Evolutionary conservation across 345 rosid genomes (phyloP).

Genomic region (Microthlaspi erraticum): DNA sequence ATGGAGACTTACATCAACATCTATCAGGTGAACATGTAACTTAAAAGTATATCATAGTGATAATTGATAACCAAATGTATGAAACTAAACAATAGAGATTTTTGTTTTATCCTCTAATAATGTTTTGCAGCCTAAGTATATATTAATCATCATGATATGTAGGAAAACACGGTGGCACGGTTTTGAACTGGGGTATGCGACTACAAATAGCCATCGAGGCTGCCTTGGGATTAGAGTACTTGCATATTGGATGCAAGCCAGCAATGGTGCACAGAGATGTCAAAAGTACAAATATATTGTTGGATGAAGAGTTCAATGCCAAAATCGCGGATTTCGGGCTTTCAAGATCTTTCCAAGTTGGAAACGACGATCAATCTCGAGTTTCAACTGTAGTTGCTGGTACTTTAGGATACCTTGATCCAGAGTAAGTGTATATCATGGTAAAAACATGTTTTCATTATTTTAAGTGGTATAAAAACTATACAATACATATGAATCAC

Average conservation of each 20-base stretch:
- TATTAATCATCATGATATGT: not conserved
- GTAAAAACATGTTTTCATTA: not conserved
- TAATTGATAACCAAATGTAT: not conserved
- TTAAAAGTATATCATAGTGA: not conserved
- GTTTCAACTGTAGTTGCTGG: conserved; percentile 39
- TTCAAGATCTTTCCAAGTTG: conserved; percentile 36
- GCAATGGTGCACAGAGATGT: conserved; percentile 42
- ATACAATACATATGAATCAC: conserved; percentile 3
- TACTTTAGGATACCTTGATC: conserved; percentile 40
- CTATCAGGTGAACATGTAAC: conserved; percentile 34
- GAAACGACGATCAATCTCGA: conserved; percentile 12
- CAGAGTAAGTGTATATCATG: conserved; percentile 36
- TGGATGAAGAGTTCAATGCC: conserved; percentile 53
- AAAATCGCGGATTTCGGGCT: conserved; percentile 46
- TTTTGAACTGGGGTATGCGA: conserved; percentile 46
- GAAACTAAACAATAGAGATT: not conserved
- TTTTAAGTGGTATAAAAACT: not conserved
- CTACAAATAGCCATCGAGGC: conserved; percentile 52
- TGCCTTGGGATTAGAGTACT: conserved; percentile 47
- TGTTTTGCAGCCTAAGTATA: not conserved
- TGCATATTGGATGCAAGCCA: conserved; percentile 42
- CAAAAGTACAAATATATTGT: conserved; percentile 36
- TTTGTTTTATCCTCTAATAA: not conserved
- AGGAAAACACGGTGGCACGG: conserved; percentile 30
- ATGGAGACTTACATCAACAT: conserved; percentile 42